Base-by-base conservation (phyloP, 352 stramenopile species). In the Phytophthora citricola region DNA sequence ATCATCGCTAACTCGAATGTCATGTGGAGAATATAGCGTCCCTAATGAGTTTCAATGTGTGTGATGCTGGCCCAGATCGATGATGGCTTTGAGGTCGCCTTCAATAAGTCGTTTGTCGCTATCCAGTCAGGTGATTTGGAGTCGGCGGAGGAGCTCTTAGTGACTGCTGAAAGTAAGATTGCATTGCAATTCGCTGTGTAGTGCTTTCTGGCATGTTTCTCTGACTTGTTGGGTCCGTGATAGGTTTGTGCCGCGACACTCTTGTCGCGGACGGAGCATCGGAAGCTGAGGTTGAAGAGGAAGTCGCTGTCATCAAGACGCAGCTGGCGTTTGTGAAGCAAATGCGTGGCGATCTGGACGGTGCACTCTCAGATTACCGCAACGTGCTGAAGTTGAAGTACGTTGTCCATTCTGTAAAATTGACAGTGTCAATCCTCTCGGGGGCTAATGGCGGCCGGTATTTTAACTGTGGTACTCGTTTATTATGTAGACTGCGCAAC, bases 81-180 rank as follows among this genome's bases (percentile, higher is more conserved):
- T 31, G 86, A 90, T 53, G 89, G 76, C 45, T 93, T 90, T 39
- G 87, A 95, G 59, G 69, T 95, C 48, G 81, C 85, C 10, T 95
- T 91, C 60, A 95, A 95, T 71, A 92, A 92, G 71, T 90, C 87
- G 57, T 91, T 95, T 54, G 66, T 90, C n/a, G 77, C 81, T 7
- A 88, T 95, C 29, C 81, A 92, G 38, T 77, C 69, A 14, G 68
- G 71, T 34, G 75, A 95, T 57, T 90, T 78, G 76, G 58, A 66
- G 15, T 66, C 57, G 14, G 81, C 87, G 1, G 72, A 84, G 31
- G 58, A 78, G 10, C 66, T 84, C 2, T 60, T 95, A 38, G 24
- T 66, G 15, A 77, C 85, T 58, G 79, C 85, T 2, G 83, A 94
- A 62, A 75, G 87, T 94, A 73, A 56, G 75, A 76, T 2, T 22